Base-by-base conservation (phyloP, 1,284 basidiomycete genomes). In the Cutaneotrichosporon sp. region DNA sequence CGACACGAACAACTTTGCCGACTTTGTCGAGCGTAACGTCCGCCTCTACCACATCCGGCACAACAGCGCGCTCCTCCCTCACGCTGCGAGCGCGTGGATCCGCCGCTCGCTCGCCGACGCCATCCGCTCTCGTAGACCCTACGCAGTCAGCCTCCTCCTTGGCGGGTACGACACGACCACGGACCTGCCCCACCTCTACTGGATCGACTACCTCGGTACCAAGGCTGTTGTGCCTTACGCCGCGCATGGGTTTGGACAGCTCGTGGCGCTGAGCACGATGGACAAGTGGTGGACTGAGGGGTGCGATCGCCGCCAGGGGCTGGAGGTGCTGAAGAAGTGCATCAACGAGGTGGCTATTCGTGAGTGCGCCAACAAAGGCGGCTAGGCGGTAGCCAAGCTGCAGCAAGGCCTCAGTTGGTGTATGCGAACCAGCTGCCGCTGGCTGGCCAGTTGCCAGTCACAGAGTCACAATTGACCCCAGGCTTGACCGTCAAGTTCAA, bases 1-100 rank as follows among this genome's bases (percentile, higher is more conserved):
- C 66, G 97, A 99, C 78, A 99, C 97, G 30, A 84, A 97, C 32
- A 92, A 98, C 77, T 98, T 99, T 76, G 91, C 96, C 6, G 96
- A 99, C 81, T 99, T 87, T 74, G 86, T 98, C 69, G 94, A 98
- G 80, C 88, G 95, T 69, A 99, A 98, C 83, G 87, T 98, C 73
- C 88, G 94, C 58, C 84, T 99, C 60, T 96, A 97, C 82, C 92
- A 97, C 74, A 99, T 99, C 76, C 89, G 96, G 82, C 70, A 76
- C 71, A 81, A 95, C 82, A 86, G 89, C 75, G 86, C 92, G 22
- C 89, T 98, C 49, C 89, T 92, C 51, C 96, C 96, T 4, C 85
- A 89, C 40, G 89, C 94, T 5, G 93, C 95, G 21, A 92, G 95
- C 4, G 87, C 93, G 18, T 99, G 95, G 95, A 91, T 97, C 72